phyloP scores from a whole-genome alignment of 176 grass and related monocot species.

The Pontederia crassipes region DNA sequence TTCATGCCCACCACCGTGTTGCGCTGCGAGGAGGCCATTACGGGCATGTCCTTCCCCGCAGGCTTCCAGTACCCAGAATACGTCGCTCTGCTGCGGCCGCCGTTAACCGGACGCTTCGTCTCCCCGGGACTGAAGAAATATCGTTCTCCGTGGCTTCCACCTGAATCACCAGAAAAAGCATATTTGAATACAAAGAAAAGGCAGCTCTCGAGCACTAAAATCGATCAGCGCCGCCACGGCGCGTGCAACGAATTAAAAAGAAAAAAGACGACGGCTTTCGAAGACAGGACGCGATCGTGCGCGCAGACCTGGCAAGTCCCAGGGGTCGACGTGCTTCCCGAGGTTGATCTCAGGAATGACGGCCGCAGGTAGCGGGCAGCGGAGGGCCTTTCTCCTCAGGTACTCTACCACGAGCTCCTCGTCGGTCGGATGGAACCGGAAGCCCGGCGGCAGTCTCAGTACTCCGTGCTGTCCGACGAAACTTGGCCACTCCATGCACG shows the following conservation, averaged over 20 bases:
- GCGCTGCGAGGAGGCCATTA: constrained; percentile 25
- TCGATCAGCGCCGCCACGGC: not conserved
- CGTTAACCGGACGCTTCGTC: constrained; percentile 25
- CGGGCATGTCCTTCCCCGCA: constrained; percentile 42
- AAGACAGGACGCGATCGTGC: not conserved
- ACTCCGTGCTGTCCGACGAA: constrained; percentile 6
- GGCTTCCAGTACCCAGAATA: constrained; percentile 57
- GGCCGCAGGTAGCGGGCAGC: constrained; percentile 61
- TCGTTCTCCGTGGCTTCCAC: constrained; percentile 32
- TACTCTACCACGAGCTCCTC: constrained; percentile 88
- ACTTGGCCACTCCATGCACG: constrained; percentile 8
- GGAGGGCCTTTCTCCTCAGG: constrained; percentile 64
- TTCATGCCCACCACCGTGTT: constrained; percentile 51
- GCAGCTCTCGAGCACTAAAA: not conserved
- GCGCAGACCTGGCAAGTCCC: constrained; percentile 56
- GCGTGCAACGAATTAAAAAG: not conserved
- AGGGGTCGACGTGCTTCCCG: constrained; percentile 35
- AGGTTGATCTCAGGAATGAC: constrained; percentile 81
- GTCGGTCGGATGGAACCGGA: constrained; percentile 86
- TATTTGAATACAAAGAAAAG: not conserved
- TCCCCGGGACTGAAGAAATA: constrained; percentile 65
- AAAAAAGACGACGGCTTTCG: no score
- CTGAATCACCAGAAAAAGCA: constrained; percentile 10
- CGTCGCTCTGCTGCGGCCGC: constrained; percentile 14
- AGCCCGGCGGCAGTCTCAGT: constrained; percentile 50